Conservation (phyloP, 164 flowering plant species). For the Piper betle region DNA sequence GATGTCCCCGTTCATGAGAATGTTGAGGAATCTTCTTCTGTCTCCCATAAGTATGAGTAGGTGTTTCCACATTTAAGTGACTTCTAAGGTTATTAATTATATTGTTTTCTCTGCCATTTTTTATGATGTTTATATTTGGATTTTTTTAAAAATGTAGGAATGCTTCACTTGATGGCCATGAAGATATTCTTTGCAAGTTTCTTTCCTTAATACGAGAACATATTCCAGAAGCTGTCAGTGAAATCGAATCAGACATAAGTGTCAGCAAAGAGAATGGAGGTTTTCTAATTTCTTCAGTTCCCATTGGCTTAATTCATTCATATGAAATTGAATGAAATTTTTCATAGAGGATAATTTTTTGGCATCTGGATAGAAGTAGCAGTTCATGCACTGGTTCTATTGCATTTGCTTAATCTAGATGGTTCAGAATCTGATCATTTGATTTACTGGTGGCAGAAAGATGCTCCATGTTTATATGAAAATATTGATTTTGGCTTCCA, state of each 20-base stretch:
- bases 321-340: neutral
- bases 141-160: slow-evolving; percentile 25
- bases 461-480: no score
- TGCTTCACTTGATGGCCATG: slow-evolving; percentile 53
- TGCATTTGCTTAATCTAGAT: neutral
- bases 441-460: no score
- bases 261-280: slow-evolving; percentile 25
- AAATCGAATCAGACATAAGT: slow-evolving; percentile 52
- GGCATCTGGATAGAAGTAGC: neutral
- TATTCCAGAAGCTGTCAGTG: slow-evolving; percentile 59
- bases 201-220: slow-evolving; percentile 61
- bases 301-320: neutral
- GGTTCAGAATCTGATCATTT: neutral
- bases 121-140: neutral
- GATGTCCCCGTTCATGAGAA: slow-evolving; percentile 71
- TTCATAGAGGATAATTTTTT: neutral
- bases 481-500: no score
- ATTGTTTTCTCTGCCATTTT: neutral
- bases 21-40: slow-evolving; percentile 18
- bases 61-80: slow-evolving; percentile 6
- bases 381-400: neutral
- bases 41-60: slow-evolving; percentile 34
- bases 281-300: slow-evolving; percentile 2
- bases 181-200: slow-evolving; percentile 32
- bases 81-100: neutral